Evolutionary conservation across 257 asterid genomes (phyloP), one percentile per base, ranked within the genome.

Genomic region (Plantago ovata): DNA sequence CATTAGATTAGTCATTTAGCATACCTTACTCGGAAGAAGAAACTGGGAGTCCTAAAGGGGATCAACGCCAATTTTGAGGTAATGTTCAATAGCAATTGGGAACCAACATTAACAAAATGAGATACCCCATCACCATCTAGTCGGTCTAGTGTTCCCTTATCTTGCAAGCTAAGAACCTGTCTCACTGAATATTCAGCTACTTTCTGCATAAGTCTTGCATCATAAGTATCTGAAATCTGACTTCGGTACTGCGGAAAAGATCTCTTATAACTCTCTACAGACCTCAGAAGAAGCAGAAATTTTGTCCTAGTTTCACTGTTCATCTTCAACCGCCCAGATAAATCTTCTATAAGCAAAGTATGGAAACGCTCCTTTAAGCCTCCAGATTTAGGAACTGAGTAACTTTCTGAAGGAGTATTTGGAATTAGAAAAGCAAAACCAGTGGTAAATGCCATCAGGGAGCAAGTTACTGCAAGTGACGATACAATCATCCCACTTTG

Each of bases 371-470:
- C 82, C 53, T 68, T 59, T 4, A 69, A 44, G 13, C 65, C 64
- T 57, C 72, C 74, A 45, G 58, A 61, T 67, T 52, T 51, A 44
- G 32, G 58, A 45, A 13, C 62, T 10, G 40, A 61, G 58, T 18
- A 20, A 53, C 61, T 63, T 72, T 59, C 76, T 41, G 80, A 71
- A 66, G 57, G 45, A 72, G 62, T 65, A 52, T 75, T 63, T 16
- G 85, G 80, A 20, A 74, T 58, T 63, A 66, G 56, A 63, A 77
- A 74, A 40, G 81, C 72, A 60, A 79, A 82, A 62, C 84, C 92
- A 38, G 81, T 69, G 75, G 83, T 62, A 55, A 92, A 92, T 63
- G 98, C 97, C 84, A 92, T 58, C 24, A 88, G 55, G 10, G 97
- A 92, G 76, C 97, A 92, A 75, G 83, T 60, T 68, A 80, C 60